Conservation (phyloP, 2,329 filamentous ascomycete species). For the Sodiomyces alkalinus region DNA sequence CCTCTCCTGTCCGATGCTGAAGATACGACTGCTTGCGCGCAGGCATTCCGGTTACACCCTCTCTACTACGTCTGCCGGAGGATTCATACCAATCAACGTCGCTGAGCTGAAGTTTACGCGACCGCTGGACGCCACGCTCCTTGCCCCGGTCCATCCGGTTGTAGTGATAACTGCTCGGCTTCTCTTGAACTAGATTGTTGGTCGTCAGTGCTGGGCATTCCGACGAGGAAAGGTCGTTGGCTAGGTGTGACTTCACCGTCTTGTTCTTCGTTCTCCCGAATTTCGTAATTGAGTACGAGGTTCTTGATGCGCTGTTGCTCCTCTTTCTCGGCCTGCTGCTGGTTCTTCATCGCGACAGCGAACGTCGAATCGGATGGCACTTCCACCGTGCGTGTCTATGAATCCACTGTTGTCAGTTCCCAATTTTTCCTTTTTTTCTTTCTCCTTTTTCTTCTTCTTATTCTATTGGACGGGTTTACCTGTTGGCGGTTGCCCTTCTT, state of each 20-base stretch:
- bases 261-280: conserved; percentile 65
- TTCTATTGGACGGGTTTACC: too few species aligned
- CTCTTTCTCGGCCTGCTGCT: conserved; percentile 87
- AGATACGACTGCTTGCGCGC: conserved; percentile 2
- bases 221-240: too few species aligned
- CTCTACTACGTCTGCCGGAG: conserved; percentile 8
- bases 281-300: conserved; percentile 88
- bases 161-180: conserved; percentile 29
- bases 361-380: conserved; percentile 85
- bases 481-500: conserved; percentile 94
- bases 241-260: conserved; percentile 44
- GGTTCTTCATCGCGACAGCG: conserved; percentile 87
- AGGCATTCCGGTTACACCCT: too few species aligned
- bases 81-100: conserved; percentile 83
- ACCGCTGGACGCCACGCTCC: conserved; percentile 63
- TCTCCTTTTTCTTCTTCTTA: too few species aligned
- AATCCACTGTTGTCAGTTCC: too few species aligned
- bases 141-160: conserved; percentile 41
- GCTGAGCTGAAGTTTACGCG: conserved; percentile 82
- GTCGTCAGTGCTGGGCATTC: conserved; percentile 22
- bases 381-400: conserved; percentile 76
- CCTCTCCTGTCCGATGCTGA: neutral
- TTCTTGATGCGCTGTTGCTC: conserved; percentile 99
- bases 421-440: too few species aligned
- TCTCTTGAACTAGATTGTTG: conserved; percentile 38